Percentiles rank a stretch among this genome's conserved stretches.
These are phyloP conservation scores for Fragilariopsis cylindrus DNA, from an alignment of 108 stramenopile genomes.

Conservation along the genomic window DNA sequence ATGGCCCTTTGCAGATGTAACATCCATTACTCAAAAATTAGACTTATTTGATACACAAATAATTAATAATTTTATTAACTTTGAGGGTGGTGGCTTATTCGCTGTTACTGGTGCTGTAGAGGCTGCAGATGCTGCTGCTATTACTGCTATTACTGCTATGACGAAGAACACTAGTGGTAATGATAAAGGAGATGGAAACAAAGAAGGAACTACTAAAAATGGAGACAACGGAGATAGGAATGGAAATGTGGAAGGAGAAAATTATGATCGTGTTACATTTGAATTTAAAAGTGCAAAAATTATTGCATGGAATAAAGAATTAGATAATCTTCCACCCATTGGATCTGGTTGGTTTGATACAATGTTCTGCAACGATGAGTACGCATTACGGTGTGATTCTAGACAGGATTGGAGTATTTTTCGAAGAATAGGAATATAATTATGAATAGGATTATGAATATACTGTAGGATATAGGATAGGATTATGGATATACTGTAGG, in stretches of 20 bases:
- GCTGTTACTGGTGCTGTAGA: slow-evolving; percentile 23
- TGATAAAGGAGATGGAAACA: background rate
- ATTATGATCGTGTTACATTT: slow-evolving; percentile 22
- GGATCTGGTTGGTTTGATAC: slow-evolving; percentile 35
- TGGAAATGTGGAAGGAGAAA: background rate
- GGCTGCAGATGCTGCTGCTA: background rate
- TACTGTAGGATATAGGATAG: too few species aligned
- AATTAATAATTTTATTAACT: slow-evolving; percentile 18
- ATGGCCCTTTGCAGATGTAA: slow-evolving; percentile 28
- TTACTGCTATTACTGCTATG: too few species aligned
- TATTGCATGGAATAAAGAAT: slow-evolving; percentile 5
- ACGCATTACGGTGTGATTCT: slow-evolving; percentile 15
- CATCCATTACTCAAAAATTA: slow-evolving; percentile 10
- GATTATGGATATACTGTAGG: too few species aligned
- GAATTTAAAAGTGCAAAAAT: slow-evolving; percentile 12
- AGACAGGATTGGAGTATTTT: slow-evolving; percentile 23
- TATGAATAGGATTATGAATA: too few species aligned
- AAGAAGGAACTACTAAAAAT: background rate
- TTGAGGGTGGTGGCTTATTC: slow-evolving; percentile 23
- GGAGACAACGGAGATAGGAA: background rate
- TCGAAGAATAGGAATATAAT: background rate
- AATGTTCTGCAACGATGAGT: slow-evolving; percentile 19
- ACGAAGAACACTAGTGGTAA: too few species aligned
- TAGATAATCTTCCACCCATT: slow-evolving; percentile 18
- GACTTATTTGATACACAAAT: slow-evolving; percentile 11